phyloP scores from a whole-genome alignment of 306 rosid genomes.

The Pueraria montana region DNA sequence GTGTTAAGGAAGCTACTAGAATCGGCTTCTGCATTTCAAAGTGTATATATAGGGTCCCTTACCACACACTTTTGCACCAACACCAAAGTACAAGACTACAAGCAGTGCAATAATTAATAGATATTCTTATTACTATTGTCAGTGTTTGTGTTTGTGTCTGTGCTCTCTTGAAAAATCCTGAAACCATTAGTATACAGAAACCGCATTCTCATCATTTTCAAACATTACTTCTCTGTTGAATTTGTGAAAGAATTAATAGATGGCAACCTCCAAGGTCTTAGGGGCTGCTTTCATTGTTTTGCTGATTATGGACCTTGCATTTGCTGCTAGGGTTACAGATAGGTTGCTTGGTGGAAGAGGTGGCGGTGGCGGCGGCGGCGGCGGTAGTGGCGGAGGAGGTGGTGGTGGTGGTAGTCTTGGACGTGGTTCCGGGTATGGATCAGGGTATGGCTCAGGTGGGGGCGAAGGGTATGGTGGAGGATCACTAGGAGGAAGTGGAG shows the following conservation, averaged over 20 bases:
- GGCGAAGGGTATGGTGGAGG: conserved; percentile 62
- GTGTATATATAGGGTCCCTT: conserved; percentile 66
- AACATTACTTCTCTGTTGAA: conserved; percentile 5
- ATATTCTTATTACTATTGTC: neutral
- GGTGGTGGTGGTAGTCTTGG: conserved; percentile 45
- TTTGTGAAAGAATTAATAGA: conserved; percentile 28
- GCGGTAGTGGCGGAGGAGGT: conserved; percentile 3
- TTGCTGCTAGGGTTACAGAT: conserved; percentile 55
- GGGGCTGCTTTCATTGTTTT: conserved; percentile 66
- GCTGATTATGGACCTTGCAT: conserved; percentile 68
- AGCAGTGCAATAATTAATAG: neutral
- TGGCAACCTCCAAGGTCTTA: conserved; percentile 66
- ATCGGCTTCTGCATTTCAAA: neutral
- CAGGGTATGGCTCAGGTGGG: conserved; percentile 62
- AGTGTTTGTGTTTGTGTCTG: neutral
- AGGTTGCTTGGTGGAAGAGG: conserved; percentile 42
- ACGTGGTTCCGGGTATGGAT: conserved; percentile 58
- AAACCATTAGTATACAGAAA: neutral
- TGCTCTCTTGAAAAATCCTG: neutral
- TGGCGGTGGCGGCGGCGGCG: conserved; percentile 48
- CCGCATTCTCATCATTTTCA: neutral
- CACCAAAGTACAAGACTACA: conserved; percentile 13
- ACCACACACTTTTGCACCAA: conserved; percentile 41
- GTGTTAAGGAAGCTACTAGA: conserved; percentile 62
- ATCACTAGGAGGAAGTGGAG: conserved; percentile 54